Base-by-base conservation (phyloP, 1,139 yeast species). In the Blastobotrys persicus region DNA sequence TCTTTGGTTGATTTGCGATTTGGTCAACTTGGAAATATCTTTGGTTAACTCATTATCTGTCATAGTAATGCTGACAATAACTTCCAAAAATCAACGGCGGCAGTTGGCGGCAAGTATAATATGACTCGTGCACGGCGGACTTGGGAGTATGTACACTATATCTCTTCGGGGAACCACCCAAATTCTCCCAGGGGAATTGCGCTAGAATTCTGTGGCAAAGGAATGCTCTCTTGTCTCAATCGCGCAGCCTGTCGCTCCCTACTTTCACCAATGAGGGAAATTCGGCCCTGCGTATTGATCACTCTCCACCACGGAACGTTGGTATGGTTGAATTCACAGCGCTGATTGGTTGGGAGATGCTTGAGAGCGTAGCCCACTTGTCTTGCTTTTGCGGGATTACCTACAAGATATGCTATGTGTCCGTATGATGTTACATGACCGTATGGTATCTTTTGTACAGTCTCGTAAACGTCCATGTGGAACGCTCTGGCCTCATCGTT, bases 241-340 rank as follows among this genome's bases (percentile, higher is more conserved):
- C 63, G 61, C 4, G 68, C 67, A 2, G 76, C 74, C 60, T 85
- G 94, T 14, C 61, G 59, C 26, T 65, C 60, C 40, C 75, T 76
- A n/a, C 79, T 75, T n/a, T 49, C 55, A 3, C 58, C 54, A 12
- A 51, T 50, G 34, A 51, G 50, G 7, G 89, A 78, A 2, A 86
- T 80, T 31, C 68, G 71, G 0, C 94, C 94, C 16, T 78, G 69
- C 14, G 85, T 71, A 44, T 77, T 76, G 16, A 86, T 69, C 1
- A 86, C 87, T 47, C 95, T 69, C 91, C 92, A 85, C 95, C 95
- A 86, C 1, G 95, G 94, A 7, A 85, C 77, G 7, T 68, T 69
- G 0, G 56, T 65, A 2, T 59, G 40, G 37, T 72, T 64, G 56
- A 60, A 66, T 18, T 59, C 62, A 2, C 53, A 42, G 1, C 47